Conservation (phyloP, 192 early-diverging fungal genomes). For the Thamnidium elegans region DNA sequence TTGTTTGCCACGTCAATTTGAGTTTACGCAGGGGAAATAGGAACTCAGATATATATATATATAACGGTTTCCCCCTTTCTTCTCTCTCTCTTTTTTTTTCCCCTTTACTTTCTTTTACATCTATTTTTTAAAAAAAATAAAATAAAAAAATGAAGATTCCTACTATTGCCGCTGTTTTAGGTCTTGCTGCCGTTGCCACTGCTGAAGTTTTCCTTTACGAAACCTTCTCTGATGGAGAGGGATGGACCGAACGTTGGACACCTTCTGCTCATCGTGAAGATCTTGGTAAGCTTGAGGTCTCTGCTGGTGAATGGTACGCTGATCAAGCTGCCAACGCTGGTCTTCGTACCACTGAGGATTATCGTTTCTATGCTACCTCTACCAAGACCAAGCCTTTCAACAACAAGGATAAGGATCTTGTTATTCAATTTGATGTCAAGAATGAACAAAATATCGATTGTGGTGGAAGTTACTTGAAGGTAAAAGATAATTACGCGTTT, state of each 20-base stretch:
- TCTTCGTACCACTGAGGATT: constrained; percentile 78
- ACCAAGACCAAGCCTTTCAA: constrained; percentile 71
- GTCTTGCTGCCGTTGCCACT: constrained; percentile 32
- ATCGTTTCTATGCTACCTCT: constrained; percentile 82
- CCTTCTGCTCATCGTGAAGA: constrained; percentile 62
- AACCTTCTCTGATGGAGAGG: constrained; percentile 64
- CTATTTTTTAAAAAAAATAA: constrained; percentile 13
- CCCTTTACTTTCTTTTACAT: constrained; percentile 15
- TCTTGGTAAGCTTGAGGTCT: constrained; percentile 71
- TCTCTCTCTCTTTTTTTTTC: constrained; percentile 3
- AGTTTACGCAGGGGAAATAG: constrained; percentile 8
- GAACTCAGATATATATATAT: constrained; percentile 4
- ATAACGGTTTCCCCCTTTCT: background rate
- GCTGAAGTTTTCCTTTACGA: constrained; percentile 86
- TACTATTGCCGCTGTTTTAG: constrained; percentile 39
- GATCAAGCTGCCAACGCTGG: constrained; percentile 66
- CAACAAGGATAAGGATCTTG: constrained; percentile 79
- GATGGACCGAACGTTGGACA: constrained; percentile 71
- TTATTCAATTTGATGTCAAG: constrained; percentile 90
- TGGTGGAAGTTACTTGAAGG: constrained; percentile 88
- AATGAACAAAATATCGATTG: constrained; percentile 90
- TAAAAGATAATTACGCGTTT: constrained; percentile 13
- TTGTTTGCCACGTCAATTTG: constrained; percentile 14
- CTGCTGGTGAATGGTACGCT: constrained; percentile 71
- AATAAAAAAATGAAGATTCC: constrained; percentile 38